Percentiles rank a stretch among this genome's conserved stretches.
Evolutionary conservation across 345 rosid genomes (phyloP).

Genomic region (Lenwebbia sp.): DNA sequence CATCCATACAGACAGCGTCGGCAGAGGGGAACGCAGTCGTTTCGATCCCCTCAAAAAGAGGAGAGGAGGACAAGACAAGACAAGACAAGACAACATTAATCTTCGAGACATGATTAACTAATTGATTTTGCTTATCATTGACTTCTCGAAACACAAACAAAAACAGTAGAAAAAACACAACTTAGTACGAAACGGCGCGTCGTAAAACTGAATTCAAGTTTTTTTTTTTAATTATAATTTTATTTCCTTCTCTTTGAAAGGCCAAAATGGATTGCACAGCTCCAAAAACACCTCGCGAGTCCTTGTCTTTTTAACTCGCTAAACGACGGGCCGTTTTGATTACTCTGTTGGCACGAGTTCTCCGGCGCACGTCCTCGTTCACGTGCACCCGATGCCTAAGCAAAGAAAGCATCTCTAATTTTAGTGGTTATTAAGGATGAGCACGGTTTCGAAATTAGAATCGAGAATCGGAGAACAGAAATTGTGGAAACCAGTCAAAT

Average conservation of each 20-base stretch:
- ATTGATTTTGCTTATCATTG: not conserved
- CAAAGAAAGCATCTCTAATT: not conserved
- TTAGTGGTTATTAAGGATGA: no score
- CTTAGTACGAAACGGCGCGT: not conserved
- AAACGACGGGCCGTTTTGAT: not conserved
- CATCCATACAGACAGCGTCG: not conserved
- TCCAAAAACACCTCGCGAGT: not conserved
- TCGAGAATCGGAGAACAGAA: no score
- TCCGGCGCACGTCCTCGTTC: not conserved
- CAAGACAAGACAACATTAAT: not conserved
- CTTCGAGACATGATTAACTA: not conserved
- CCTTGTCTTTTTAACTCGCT: not conserved
- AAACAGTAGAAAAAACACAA: not conserved
- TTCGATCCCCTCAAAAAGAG: not conserved
- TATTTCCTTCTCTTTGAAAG: not conserved
- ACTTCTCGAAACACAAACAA: not conserved
- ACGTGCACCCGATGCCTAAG: not conserved
- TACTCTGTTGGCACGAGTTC: not conserved
- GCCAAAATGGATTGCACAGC: not conserved
- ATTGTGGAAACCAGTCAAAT: not conserved
- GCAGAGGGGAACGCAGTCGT: not conserved
- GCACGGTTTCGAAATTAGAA: no score
- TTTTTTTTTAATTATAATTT: not conserved
- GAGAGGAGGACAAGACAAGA: not conserved
- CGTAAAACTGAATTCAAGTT: not conserved